Percentiles rank a stretch among this genome's conserved stretches.
phyloP scores from a whole-genome alignment of 805 yeast species.

The Candida coleopterorum region DNA sequence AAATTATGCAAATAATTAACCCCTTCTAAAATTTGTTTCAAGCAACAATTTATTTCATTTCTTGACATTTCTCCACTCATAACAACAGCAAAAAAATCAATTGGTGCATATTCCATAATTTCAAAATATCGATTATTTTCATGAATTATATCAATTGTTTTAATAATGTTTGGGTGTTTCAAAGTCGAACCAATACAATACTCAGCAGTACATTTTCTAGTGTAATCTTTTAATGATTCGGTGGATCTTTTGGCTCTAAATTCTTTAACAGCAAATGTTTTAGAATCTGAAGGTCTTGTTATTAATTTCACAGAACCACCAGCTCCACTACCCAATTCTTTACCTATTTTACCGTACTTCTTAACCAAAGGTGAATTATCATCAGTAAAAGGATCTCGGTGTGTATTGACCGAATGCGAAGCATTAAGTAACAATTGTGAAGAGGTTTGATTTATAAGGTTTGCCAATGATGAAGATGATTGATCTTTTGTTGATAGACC shows the following conservation, averaged over 20 bases:
- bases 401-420: conserved; percentile 31
- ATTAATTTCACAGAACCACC: conserved; percentile 86
- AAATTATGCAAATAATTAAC: conserved; percentile 74
- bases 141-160: conserved; percentile 86
- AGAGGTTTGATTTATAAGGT: conserved; percentile 33
- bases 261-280: conserved; percentile 88
- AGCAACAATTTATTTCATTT: conserved; percentile 81
- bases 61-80: conserved; percentile 86
- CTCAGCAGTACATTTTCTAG: conserved; percentile 89
- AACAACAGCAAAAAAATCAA: conserved; percentile 87
- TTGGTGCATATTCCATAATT: conserved; percentile 93
- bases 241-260: conserved; percentile 70
- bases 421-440: conserved; percentile 33
- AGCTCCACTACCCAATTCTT: conserved; percentile 89
- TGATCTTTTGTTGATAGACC: conserved; percentile 24
- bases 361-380: conserved; percentile 58
- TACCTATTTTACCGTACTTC: conserved; percentile 77
- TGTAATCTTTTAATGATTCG: conserved; percentile 80
- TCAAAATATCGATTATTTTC: conserved; percentile 84
- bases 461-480: conserved; percentile 33
- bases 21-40: conserved; percentile 80
- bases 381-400: conserved; percentile 34
- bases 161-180: conserved; percentile 85
- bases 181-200: conserved; percentile 90
- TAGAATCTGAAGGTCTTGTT: conserved; percentile 58